Base-by-base conservation (phyloP, 1,284 basidiomycete genomes). In the Gastroboletus turbinatus region DNA sequence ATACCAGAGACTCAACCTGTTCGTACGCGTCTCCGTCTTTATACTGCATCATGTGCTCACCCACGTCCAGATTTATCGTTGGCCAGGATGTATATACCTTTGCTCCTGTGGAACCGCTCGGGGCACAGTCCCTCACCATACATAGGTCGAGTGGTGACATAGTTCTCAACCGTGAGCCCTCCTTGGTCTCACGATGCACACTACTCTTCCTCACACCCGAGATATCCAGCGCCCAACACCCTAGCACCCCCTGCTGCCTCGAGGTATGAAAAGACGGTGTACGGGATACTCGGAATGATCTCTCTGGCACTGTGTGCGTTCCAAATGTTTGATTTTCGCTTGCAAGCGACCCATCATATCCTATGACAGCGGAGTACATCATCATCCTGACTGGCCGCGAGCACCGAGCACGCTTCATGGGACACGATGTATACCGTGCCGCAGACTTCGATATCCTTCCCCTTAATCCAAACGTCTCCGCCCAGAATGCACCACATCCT, bases 371-470 rank as follows among this genome's bases (percentile, higher is more conserved):
- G 67, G 96, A 98, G 74, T 98, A 97, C 74, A 76, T 99, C 50
- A 84, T 99, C 59, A 82, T 98, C 50, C 82, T 98, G 63, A 97
- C 94, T 47, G 88, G 87, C 46, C 85, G 94, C 55, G 88, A 90
- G 63, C 84, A 87, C 38, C 86, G 85, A 57, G 91, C 91, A 23
- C 82, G 87, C 56, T 78, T 98, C 53, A 84, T 95, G 74, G 86
- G 88, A 3, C 84, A 96, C 63, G 88, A 94, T 55, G 79, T 99
- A 65, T 98, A 90, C 77, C 85, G 88, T 52, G 93, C 94, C 16
- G 92, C 91, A 33, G 92, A 96, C 68, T 98, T 95, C 74, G 89
- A 95, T 55, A 86, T 98, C 53, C 86, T 97, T 29, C 95, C 96
- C 11, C 76, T 99, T 66, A 87, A 78, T 70, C 85, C 86, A 17